A percentile compares a stretch with the other conserved stretches of the same genome.
Conservation (phyloP, 192 early-diverging fungal species). For the Dissophora globulifera region DNA sequence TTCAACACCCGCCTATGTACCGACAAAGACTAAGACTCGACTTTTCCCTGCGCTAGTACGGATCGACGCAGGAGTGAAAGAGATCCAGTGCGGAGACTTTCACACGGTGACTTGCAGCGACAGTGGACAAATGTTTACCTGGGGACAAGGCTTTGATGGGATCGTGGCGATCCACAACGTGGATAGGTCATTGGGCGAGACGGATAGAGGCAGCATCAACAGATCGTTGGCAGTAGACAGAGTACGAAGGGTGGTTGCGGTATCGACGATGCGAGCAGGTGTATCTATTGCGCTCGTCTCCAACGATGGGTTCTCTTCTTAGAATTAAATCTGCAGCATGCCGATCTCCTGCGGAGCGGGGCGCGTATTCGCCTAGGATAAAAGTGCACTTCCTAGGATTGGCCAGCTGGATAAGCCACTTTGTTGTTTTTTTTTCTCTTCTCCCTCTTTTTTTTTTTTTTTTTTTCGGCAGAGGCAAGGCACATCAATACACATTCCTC, state of each 20-base stretch:
- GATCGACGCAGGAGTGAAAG: slow-evolving; percentile 22
- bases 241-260: not conserved
- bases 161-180: slow-evolving; percentile 20
- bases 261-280: slow-evolving; percentile 12
- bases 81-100: slow-evolving; percentile 39
- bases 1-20: not conserved
- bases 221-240: too few relatives aligned
- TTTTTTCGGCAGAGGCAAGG: not conserved
- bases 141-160: slow-evolving; percentile 34
- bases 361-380: too few relatives aligned
- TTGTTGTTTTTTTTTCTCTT: slow-evolving; percentile 17
- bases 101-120: slow-evolving; percentile 35
- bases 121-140: slow-evolving; percentile 31
- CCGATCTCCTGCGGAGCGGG: too few relatives aligned
- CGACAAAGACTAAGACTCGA: slow-evolving; percentile 9
- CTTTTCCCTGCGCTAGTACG: slow-evolving; percentile 23
- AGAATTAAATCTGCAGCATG: too few relatives aligned
- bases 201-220: not conserved
- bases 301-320: not conserved
- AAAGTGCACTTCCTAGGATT: too few relatives aligned
- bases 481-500: too few relatives aligned
- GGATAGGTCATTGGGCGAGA: not conserved
- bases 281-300: slow-evolving; percentile 25
- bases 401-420: too few relatives aligned
- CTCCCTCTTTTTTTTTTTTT: not conserved